Base-by-base conservation (phyloP, 176 grass and related monocot species). In the Tillandsia fasciculata region DNA sequence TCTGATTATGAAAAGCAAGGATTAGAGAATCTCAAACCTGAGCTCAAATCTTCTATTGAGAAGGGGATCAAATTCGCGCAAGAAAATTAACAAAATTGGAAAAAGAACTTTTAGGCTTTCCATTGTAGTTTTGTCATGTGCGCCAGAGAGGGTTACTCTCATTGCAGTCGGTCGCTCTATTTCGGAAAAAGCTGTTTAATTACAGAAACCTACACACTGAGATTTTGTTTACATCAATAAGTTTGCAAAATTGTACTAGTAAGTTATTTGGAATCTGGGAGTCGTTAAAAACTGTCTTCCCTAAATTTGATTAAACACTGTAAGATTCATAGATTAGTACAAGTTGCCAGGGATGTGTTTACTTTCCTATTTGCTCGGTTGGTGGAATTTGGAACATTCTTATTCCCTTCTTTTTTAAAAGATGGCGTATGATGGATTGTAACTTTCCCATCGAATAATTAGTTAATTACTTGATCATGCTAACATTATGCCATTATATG, bases 1-100 rank as follows among this genome's bases (percentile, higher is more conserved):
- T 72, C 83, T 72, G 77, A 85, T 9, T 85, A 64, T 28, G 83
- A 85, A 77, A 80, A 94, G 82, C 65, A 88, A 75, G 87, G 95
- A 1, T 69, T 99, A 48, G 87, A 91, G 52, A 81, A 75, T 63
- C 85, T 91, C 20, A 94, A 94, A 74, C 75, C 84, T 6, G 90
- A 99, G 49, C 82, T 99, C 24, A 78, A 86, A 77, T 59, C 87
- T 59, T 99, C 95, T n/a, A 99, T 94, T 27, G 95, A 91, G 78
- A 94, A 94, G 82, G 90, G 95, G 9, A 57, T 91, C 79, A 80
- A 84, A 71, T 99, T 94, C 3, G 83, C 84, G 1, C 52, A 57
- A 3, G 76, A 72, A 57, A 85, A 77, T 51, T 85, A 77, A 52
- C 49, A 3, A 11, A 9, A 26, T 11, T 11, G 13, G 11, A 4